Percentiles rank a stretch among this genome's conserved stretches.
These are phyloP conservation scores for Plasmodium adleri DNA, from an alignment of 169 alveolate species.

Conservation along the genomic window DNA sequence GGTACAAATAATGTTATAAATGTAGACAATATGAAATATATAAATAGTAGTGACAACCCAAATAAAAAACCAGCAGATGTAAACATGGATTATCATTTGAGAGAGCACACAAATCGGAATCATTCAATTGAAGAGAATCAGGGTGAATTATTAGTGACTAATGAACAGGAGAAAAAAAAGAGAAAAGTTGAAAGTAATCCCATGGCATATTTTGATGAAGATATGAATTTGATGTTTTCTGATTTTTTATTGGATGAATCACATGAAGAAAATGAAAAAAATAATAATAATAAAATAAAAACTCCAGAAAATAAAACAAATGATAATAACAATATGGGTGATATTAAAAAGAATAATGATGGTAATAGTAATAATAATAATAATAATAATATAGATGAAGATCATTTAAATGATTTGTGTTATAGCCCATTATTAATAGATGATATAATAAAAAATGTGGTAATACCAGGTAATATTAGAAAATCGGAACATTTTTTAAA, in stretches of 20 bases:
- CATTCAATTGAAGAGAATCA: not conserved
- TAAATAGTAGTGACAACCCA: too few species aligned
- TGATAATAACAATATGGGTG: not conserved
- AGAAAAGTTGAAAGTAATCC: not conserved
- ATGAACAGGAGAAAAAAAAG: not conserved
- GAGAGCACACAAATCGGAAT: too few species aligned
- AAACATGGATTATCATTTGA: too few species aligned
- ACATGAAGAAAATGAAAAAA: not conserved
- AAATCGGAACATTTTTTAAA: constrained; percentile 95
- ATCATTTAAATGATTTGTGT: constrained; percentile 80
- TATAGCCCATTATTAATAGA: constrained; percentile 90
- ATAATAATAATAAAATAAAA: not conserved
- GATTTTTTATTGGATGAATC: not conserved
- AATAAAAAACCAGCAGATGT: too few species aligned
- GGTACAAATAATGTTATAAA: too few species aligned
- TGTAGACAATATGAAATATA: too few species aligned
- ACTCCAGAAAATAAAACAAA: not conserved
- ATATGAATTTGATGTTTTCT: constrained; percentile 17
- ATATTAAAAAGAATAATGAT: not conserved
- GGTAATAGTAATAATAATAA: not conserved
- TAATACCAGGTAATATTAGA: constrained; percentile 95
- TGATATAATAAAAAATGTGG: constrained; percentile 80
- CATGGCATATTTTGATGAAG: constrained; percentile 26
- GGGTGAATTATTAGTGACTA: not conserved
- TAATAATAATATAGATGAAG: constrained; percentile 43